phyloP scores from a whole-genome alignment of 1,139 yeast genomes.

The Yamadazyma membranifaciens region DNA sequence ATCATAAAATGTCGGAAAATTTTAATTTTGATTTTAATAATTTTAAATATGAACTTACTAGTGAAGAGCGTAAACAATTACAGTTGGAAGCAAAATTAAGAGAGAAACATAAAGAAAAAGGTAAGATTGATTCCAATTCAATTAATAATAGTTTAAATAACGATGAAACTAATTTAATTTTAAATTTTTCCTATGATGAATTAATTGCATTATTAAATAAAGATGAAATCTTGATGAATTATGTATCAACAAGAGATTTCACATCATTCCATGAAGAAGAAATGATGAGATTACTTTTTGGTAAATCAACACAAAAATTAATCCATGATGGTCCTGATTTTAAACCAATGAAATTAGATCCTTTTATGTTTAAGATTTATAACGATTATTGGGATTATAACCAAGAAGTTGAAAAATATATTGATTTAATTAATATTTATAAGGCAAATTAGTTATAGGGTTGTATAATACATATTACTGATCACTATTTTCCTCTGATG shows the following conservation, averaged over 20 bases:
- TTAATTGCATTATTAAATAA: slow-evolving; percentile 26
- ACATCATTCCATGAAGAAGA: slow-evolving; percentile 39
- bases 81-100: slow-evolving; percentile 15
- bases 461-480: too few species aligned
- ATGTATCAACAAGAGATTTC: slow-evolving; percentile 26
- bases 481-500: too few species aligned
- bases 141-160: slow-evolving; percentile 16
- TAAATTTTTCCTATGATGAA: slow-evolving; percentile 23
- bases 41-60: slow-evolving; percentile 20
- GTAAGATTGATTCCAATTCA: slow-evolving; percentile 12
- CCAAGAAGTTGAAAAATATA: slow-evolving; percentile 21
- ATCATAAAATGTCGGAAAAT: slow-evolving; percentile 8
- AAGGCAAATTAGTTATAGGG: slow-evolving; percentile 1
- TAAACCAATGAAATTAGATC: slow-evolving; percentile 35
- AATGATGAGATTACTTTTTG: slow-evolving; percentile 29
- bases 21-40: slow-evolving; percentile 11
- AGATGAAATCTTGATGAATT: slow-evolving; percentile 35
- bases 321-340: slow-evolving; percentile 26
- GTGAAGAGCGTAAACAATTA: slow-evolving; percentile 20
- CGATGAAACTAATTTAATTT: slow-evolving; percentile 20
- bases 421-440: slow-evolving; percentile 16
- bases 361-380: slow-evolving; percentile 29
- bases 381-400: slow-evolving; percentile 27
- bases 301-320: slow-evolving; percentile 28
- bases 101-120: slow-evolving; percentile 11